A percentile compares a stretch with the other conserved stretches of the same genome.
Conservation (phyloP, 768 basidiomycete genomes). For the Kwoniella sp. region DNA sequence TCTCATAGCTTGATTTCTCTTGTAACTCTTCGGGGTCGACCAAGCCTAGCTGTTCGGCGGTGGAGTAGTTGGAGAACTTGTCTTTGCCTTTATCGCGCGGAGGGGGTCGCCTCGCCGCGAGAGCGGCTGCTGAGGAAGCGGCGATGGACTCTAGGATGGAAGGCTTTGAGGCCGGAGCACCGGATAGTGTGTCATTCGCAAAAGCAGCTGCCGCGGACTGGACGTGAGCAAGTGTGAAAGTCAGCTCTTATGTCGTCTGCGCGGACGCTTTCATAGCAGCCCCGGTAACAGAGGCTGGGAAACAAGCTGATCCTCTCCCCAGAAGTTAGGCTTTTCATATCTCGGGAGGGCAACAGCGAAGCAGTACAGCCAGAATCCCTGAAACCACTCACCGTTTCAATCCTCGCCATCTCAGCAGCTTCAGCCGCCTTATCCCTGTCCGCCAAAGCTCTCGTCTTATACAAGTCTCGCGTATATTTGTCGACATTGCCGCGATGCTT, state of each 20-base stretch:
- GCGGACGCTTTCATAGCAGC: no score
- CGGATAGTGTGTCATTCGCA: constrained; percentile 75
- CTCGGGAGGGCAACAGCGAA: no score
- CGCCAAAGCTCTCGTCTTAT: constrained; percentile 73
- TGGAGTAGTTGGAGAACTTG: constrained; percentile 77
- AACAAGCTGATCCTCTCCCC: no score
- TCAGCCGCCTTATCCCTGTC: constrained; percentile 62
- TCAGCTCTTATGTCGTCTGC: no score
- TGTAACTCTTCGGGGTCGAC: constrained; percentile 67
- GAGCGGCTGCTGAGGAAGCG: constrained; percentile 55
- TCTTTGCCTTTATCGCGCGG: constrained; percentile 39
- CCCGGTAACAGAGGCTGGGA: no score
- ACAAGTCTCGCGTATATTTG: constrained; percentile 84
- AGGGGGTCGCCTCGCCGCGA: constrained; percentile 16
- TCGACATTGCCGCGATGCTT: constrained; percentile 94
- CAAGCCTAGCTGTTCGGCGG: constrained; percentile 78
- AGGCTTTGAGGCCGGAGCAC: constrained; percentile 48
- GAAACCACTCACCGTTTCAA: constrained; percentile 77
- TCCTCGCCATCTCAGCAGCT: constrained; percentile 79
- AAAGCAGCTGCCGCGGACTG: constrained; percentile 64
- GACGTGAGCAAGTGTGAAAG: background rate
- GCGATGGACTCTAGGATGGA: constrained; percentile 50
- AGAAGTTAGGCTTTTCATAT: no score
- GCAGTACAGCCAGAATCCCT: no score
- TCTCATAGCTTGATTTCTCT: constrained; percentile 65